These are phyloP conservation scores for Amesomyces nigricolor DNA, from an alignment of 2,329 filamentous ascomycete species.

Conservation along the genomic window DNA sequence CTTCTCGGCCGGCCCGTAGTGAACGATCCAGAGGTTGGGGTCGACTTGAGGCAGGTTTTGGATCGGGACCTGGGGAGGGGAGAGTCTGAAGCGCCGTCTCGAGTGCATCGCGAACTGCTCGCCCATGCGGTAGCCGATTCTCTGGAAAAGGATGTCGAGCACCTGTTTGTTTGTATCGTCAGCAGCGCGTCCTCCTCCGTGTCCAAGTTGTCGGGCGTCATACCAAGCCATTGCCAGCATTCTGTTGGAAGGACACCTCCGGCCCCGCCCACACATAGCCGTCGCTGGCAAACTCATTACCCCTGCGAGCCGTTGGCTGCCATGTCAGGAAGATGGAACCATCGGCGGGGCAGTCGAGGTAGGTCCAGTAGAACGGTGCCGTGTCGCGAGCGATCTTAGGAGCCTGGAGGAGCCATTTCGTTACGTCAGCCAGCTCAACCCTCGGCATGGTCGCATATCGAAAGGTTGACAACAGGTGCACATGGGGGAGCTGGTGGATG, in stretches of 20 bases:
- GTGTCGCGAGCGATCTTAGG: conserved; percentile 79
- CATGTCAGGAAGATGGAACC: conserved; percentile 80
- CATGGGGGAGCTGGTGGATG: conserved; percentile 64
- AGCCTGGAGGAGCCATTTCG: conserved; percentile 76
- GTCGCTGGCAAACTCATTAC: conserved; percentile 77
- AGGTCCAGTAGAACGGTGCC: conserved; percentile 89
- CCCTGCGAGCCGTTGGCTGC: conserved; percentile 71
- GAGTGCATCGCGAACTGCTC: conserved; percentile 72
- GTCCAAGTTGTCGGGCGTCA: conserved; percentile 23
- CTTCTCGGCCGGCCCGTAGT: conserved; percentile 75
- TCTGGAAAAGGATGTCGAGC: conserved; percentile 82
- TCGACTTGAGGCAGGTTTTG: conserved; percentile 68
- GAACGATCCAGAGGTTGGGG: conserved; percentile 81
- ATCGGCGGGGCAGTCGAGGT: conserved; percentile 74
- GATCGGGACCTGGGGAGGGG: conserved; percentile 63
- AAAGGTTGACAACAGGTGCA: conserved; percentile 82
- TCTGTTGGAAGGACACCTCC: conserved; percentile 71
- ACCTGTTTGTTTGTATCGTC: conserved; percentile 45
- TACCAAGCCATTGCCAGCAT: conserved; percentile 58
- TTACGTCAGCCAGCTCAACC: conserved; percentile 69
- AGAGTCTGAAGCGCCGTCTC: conserved; percentile 79
- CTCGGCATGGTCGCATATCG: conserved; percentile 69
- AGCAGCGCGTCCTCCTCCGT: background rate
- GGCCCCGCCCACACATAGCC: conserved; percentile 85
- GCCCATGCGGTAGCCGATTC: conserved; percentile 70